A percentile compares a stretch with the other conserved stretches of the same genome.
Conservation (phyloP, 192 early-diverging fungal genomes). For the Piromyces sp. region DNA sequence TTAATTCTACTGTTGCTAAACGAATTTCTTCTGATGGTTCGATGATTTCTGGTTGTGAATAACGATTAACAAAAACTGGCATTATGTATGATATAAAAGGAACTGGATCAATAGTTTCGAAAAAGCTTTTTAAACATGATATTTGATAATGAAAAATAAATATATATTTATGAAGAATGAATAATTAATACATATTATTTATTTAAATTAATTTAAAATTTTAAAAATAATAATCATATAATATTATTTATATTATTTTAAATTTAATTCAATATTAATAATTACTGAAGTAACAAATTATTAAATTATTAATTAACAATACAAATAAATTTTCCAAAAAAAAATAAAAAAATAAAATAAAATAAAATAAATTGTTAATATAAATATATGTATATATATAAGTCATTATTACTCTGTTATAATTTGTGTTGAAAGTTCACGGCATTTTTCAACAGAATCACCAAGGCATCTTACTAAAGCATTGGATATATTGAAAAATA, state of each 20-base stretch:
- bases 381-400: neutral
- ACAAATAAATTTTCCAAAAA: too few relatives aligned
- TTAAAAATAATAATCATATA: too few relatives aligned
- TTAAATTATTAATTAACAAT: too few relatives aligned
- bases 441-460: constrained; percentile 23
- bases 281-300: too few relatives aligned
- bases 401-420: constrained; percentile 8
- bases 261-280: too few relatives aligned
- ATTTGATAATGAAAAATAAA: too few relatives aligned
- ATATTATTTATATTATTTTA: too few relatives aligned
- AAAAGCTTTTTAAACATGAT: neutral
- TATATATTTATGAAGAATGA: too few relatives aligned
- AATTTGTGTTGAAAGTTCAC: constrained; percentile 18
- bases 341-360: too few relatives aligned
- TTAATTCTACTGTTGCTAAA: constrained; percentile 13
- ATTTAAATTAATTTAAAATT: too few relatives aligned
- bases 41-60: constrained; percentile 17
- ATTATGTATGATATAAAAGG: constrained; percentile 17
- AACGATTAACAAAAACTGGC: constrained; percentile 18
- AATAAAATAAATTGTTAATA: too few relatives aligned
- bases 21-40: constrained; percentile 36
- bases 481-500: constrained; percentile 11
- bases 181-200: too few relatives aligned
- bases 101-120: constrained; percentile 5
- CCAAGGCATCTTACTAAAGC: constrained; percentile 12